Percentiles rank a stretch among this genome's conserved stretches.
These are phyloP conservation scores for Cytospora schulzeri DNA, from an alignment of 2,329 filamentous ascomycete species.

Conservation along the genomic window DNA sequence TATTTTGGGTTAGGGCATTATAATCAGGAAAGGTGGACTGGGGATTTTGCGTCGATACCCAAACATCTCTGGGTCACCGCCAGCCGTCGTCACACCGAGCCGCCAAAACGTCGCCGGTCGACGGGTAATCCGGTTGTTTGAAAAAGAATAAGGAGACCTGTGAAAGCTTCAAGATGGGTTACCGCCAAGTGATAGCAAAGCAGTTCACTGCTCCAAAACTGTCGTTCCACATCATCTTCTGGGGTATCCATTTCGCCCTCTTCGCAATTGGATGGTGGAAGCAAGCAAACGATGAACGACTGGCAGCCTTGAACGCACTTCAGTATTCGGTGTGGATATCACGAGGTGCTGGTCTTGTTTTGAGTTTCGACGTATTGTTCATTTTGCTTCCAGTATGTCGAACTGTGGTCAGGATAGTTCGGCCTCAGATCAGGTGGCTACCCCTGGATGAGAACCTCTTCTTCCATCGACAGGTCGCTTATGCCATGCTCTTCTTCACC, in stretches of 20 bases:
- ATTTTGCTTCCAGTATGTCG: conserved; percentile 95
- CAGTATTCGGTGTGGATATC: conserved; percentile 94
- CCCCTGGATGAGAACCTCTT: conserved; percentile 96
- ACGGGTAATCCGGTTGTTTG: conserved; percentile 44
- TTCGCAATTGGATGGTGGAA: conserved; percentile 88
- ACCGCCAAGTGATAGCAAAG: conserved; percentile 52
- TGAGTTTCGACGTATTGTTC: conserved; percentile 81
- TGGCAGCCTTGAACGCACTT: conserved; percentile 79
- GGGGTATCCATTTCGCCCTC: conserved; percentile 74
- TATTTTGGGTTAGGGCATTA: conserved; percentile 28
- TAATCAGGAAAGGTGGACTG: conserved; percentile 32
- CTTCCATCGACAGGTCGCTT: conserved; percentile 95
- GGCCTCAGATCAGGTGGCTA: conserved; percentile 84
- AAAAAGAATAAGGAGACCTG: conserved; percentile 34
- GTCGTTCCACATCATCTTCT: conserved; percentile 79
- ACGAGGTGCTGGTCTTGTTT: conserved; percentile 83
- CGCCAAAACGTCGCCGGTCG: conserved; percentile 55
- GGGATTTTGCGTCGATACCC: conserved; percentile 19
- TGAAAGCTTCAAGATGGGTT: conserved; percentile 41
- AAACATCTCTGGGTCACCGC: conserved; percentile 26
- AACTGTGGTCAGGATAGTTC: conserved; percentile 79
- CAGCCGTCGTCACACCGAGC: conserved; percentile 28
- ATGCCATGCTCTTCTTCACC: conserved; percentile 82
- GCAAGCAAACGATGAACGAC: conserved; percentile 66
- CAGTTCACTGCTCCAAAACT: conserved; percentile 73